These are phyloP conservation scores for Plantago major DNA, from an alignment of 257 asterid genomes.

Conservation along the genomic window DNA sequence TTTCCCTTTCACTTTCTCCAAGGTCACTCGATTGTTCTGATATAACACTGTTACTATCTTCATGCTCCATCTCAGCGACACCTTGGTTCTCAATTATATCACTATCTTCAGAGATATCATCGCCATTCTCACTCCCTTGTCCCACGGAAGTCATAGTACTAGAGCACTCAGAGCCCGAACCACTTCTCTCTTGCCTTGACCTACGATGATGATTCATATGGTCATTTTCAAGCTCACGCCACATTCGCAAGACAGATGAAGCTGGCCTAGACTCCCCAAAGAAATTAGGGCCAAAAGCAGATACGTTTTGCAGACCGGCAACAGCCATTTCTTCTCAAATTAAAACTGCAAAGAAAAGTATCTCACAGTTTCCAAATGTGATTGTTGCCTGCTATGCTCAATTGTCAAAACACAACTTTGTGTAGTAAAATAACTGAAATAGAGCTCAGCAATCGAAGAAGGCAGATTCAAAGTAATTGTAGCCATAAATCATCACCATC, in stretches of 20 bases:
- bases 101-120: slow-evolving; percentile 28
- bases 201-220: slow-evolving; percentile 41
- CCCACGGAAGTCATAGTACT: slow-evolving; percentile 32
- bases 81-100: slow-evolving; percentile 39
- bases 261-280: slow-evolving; percentile 51
- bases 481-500: slow-evolving; percentile 16
- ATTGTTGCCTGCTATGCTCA: slow-evolving; percentile 24
- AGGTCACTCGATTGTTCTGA: slow-evolving; percentile 65
- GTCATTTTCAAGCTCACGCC: slow-evolving; percentile 86
- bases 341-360: slow-evolving; percentile 4
- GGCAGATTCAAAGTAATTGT: slow-evolving; percentile 14
- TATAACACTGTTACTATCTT: slow-evolving; percentile 43
- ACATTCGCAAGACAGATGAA: slow-evolving; percentile 74
- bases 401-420: slow-evolving; percentile 14
- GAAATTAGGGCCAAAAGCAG: slow-evolving; percentile 47
- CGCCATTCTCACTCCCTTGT: slow-evolving; percentile 36
- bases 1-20: slow-evolving; percentile 72
- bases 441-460: slow-evolving; percentile 11
- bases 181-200: slow-evolving; percentile 28
- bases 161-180: slow-evolving; percentile 25
- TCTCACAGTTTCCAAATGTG: slow-evolving; percentile 10
- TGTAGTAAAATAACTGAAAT: slow-evolving; percentile 11
- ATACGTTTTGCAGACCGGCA: slow-evolving; percentile 56
- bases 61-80: slow-evolving; percentile 35
- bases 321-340: slow-evolving; percentile 59